Evolutionary conservation across 2,329 filamentous ascomycete genomes (phyloP), one percentile per base, ranked within the genome.

Genomic region (Verticillium alfalfae): DNA sequence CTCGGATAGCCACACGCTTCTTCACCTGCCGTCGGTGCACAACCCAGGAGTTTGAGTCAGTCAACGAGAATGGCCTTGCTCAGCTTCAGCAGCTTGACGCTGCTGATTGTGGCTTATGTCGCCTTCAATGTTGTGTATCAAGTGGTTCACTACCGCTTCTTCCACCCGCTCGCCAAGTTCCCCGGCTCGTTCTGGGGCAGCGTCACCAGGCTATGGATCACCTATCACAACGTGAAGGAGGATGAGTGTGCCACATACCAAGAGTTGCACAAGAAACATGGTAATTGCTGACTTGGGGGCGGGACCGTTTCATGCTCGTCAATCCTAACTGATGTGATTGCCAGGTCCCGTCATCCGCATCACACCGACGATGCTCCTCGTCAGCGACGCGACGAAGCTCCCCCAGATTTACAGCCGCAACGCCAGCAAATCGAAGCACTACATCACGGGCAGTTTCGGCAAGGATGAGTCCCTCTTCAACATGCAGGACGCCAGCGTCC

Each of bases 371-470:
- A 73, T 85, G 66, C 75, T 86, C 22, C 72, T 84, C 5, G 79
- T 85, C 61, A 79, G 71, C 67, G 81, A 84, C 66, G 78, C 84
- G 0, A 80, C 75, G 1, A 81, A 83, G 67, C 75, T 87, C 2
- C 84, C 84, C 0, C 76, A 79, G 15, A 80, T 88, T 34, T 88
- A 87, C 71, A 75, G 78, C 59, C 79, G 83, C 26, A 75, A 81
- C 64, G 83, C 80, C 5, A 76, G 84, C 71, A 88, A 87, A 68
- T 82, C 81, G 1, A 77, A 83, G 57, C 80, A 85, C 69, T 87
- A 87, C 68, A 83, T 86, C 62, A 82, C 83, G 0, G 84, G 83
- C 22, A 81, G 77, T 31, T 85, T 86, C 65, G 84, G 84, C 16
- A 78, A 82, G 61, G 79, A 75, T 5, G 84, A 86, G 63, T 79